A percentile compares a stretch with the other conserved stretches of the same genome.
These are phyloP conservation scores for Trametes polyzona DNA, from an alignment of 1,284 basidiomycete species.

Conservation along the genomic window DNA sequence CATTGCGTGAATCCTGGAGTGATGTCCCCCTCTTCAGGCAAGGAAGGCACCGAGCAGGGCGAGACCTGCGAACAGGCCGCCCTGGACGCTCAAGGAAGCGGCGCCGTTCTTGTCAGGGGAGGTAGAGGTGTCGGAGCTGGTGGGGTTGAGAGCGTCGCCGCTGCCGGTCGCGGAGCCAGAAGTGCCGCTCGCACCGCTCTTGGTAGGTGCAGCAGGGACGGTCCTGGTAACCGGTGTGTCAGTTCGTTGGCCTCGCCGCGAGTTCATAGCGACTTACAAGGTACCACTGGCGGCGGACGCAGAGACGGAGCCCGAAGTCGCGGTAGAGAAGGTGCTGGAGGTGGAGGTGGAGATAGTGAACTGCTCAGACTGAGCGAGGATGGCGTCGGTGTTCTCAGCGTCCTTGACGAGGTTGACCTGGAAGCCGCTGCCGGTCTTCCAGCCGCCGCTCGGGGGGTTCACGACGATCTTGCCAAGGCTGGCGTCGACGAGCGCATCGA, in stretches of 20 bases:
- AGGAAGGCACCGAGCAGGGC: constrained; percentile 35
- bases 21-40: constrained; percentile 27
- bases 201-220: constrained; percentile 2
- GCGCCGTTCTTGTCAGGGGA: constrained; percentile 31
- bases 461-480: constrained; percentile 40
- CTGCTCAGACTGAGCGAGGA: constrained; percentile 67
- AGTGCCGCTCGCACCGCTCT: neutral
- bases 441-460: constrained; percentile 60
- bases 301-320: constrained; percentile 13
- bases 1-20: neutral
- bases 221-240: neutral
- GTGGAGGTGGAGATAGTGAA: constrained; percentile 54
- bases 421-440: constrained; percentile 57
- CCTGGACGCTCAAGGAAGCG: constrained; percentile 27
- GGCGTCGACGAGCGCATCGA: constrained; percentile 55
- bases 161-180: constrained; percentile 5
- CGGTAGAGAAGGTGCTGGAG: constrained; percentile 27
- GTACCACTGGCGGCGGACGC: constrained; percentile 4
- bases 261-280: constrained; percentile 20
- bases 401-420: constrained; percentile 72
- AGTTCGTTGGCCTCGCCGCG: neutral
- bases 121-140: constrained; percentile 27
- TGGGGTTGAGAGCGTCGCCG: constrained; percentile 24
- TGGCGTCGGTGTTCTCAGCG: constrained; percentile 45
- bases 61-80: constrained; percentile 32